Evolutionary conservation across 2,329 filamentous ascomycete species (phyloP), one percentile per base, ranked within the genome.

Genomic region (Penicillium brasilianum): DNA sequence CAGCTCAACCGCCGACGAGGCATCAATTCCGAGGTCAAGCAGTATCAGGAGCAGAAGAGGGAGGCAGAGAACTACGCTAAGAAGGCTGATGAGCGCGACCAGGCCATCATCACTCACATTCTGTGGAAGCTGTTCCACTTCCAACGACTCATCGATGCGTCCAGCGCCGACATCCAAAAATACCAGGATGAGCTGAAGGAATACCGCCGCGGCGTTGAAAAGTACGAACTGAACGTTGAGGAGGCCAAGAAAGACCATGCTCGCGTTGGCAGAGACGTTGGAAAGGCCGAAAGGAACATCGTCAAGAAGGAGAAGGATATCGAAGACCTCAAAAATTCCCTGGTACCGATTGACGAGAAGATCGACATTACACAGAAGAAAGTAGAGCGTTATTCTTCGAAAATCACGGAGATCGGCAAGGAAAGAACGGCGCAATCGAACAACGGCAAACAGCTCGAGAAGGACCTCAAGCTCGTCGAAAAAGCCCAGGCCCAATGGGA

Each of bases 121-220:
- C 82, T 99, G 14, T 99, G 94, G 94, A 98, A 97, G 78, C 84
- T 99, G 1, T 98, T 92, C 76, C 93, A 97, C 73, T 96, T 96
- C 75, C 94, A 99, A 76, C 90, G 89, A 60, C 87, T 93, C 32
- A 97, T 99, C 82, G 92, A 97, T 69, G 90, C 94, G 69, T 97
- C 95, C 25, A 93, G 90, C 68, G 88, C 88, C 48, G 89, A 95
- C 71, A 99, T 99, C 60, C 90, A 94, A 71, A 92, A 91, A 69
- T 93, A 97, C 70, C 93, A 98, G 71, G 92, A 97, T 72, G 93
- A 98, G 69, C 83, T 99, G 20, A 96, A 96, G 75, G 94, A 98
- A 76, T 91, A 93, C 74, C 89, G 91, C 55, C 91, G 95, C 51
- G 93, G 92, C 37, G 89, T 97, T 20, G 91, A 96, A 71, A 88